phyloP scores from a whole-genome alignment of 2,329 filamentous ascomycete species.

The Colletotrichum shisoi region DNA sequence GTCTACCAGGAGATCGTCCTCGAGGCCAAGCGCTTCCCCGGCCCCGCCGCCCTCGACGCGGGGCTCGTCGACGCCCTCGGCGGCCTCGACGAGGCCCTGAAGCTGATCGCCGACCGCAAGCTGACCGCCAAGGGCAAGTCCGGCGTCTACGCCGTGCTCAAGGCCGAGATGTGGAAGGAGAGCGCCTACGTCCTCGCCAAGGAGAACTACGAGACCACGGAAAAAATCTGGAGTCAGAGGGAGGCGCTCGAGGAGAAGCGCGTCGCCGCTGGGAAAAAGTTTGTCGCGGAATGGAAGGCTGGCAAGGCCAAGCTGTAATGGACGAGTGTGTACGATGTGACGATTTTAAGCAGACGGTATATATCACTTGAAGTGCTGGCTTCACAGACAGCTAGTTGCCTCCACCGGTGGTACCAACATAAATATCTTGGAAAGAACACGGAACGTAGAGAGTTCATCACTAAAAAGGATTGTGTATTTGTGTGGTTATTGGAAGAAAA shows the following conservation, averaged over 20 bases:
- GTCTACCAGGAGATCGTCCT: slow-evolving; percentile 72
- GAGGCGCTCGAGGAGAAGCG: slow-evolving; percentile 56
- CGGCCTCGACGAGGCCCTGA: slow-evolving; percentile 68
- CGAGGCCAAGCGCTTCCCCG: slow-evolving; percentile 75
- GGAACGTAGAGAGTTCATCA: background rate
- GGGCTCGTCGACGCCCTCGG: slow-evolving; percentile 75
- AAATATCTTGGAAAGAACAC: background rate
- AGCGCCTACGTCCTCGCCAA: slow-evolving; percentile 66
- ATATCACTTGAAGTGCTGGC: too few species aligned
- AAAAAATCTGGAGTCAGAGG: slow-evolving; percentile 57
- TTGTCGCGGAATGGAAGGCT: slow-evolving; percentile 56
- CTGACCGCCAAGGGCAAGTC: slow-evolving; percentile 69
- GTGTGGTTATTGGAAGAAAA: slow-evolving; percentile 12
- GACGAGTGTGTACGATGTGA: background rate
- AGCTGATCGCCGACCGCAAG: slow-evolving; percentile 65
- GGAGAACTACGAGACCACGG: slow-evolving; percentile 58
- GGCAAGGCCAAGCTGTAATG: slow-evolving; percentile 50
- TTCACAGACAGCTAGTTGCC: background rate
- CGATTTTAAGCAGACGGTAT: background rate
- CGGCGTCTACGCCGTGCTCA: slow-evolving; percentile 74
- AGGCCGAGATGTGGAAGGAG: slow-evolving; percentile 78
- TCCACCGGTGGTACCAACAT: too few species aligned
- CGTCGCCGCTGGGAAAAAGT: slow-evolving; percentile 57
- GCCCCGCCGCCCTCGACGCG: slow-evolving; percentile 67
- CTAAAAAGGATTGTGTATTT: slow-evolving; percentile 31